Evolutionary conservation across 148 eudicot genomes (phyloP).

Genomic region (Fagopyrum homotropicum): DNA sequence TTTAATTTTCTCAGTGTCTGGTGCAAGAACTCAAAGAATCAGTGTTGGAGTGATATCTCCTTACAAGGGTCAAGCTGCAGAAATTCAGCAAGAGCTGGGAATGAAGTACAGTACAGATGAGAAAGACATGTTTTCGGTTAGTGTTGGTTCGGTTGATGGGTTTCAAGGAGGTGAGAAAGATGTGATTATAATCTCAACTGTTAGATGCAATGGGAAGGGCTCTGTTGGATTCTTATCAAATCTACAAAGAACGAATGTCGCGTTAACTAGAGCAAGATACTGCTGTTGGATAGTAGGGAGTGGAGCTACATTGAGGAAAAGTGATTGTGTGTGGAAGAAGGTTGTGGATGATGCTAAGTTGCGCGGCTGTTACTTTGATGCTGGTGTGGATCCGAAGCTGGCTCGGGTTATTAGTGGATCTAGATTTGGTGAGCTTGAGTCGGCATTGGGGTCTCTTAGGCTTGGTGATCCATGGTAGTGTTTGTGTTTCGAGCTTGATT

Average conservation of each 20-base stretch:
- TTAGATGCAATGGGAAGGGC: conserved; percentile 23
- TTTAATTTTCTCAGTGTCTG: not conserved
- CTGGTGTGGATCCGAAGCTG: conserved; percentile 17
- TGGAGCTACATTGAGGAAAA: conserved; percentile 23
- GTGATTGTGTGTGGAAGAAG: conserved; percentile 29
- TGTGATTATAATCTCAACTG: conserved; percentile 52
- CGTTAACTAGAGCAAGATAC: conserved; percentile 4
- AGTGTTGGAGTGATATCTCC: conserved; percentile 44
- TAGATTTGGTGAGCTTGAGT: not conserved
- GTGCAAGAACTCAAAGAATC: conserved; percentile 14
- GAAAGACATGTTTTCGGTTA: conserved; percentile 15
- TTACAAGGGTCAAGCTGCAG: conserved; percentile 45
- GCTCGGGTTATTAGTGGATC: not conserved
- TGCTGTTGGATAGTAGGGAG: conserved; percentile 57
- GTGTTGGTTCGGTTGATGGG: conserved; percentile 25
- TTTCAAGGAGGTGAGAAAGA: conserved; percentile 57
- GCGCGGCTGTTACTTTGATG: conserved; percentile 32
- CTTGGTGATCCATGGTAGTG: not conserved
- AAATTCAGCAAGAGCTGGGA: conserved; percentile 30
- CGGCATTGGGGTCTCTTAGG: not conserved
- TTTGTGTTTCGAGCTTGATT: not conserved
- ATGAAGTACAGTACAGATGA: not conserved
- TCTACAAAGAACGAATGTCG: conserved; percentile 27
- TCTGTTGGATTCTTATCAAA: conserved; percentile 28
- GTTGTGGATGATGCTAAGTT: conserved; percentile 35